Conservation (phyloP, 2,329 filamentous ascomycete genomes). For the Hymenoscyphus albidus region DNA sequence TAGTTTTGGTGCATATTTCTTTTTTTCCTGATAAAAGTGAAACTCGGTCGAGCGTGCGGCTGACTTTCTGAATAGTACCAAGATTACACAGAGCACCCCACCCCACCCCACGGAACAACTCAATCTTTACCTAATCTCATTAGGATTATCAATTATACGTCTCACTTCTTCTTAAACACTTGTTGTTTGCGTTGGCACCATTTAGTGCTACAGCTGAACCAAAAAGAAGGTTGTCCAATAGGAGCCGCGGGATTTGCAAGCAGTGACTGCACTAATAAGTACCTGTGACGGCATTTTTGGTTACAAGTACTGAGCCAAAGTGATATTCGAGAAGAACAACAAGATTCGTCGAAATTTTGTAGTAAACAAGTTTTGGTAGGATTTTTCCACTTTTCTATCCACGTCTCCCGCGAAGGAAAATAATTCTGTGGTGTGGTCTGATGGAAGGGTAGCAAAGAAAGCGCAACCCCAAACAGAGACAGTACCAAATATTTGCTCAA, state of each 20-base stretch:
- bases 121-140: background rate
- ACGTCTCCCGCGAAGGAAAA: background rate
- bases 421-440: background rate
- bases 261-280: constrained; percentile 1
- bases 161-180: background rate
- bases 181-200: background rate
- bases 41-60: background rate
- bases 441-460: background rate
- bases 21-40: background rate
- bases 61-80: background rate
- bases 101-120: background rate
- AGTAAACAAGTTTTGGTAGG: background rate
- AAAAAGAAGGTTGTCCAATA: constrained; percentile 11
- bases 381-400: background rate
- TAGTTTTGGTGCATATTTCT: background rate
- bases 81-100: background rate
- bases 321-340: background rate
- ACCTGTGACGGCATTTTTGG: constrained; percentile 1
- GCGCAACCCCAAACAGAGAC: background rate
- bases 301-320: background rate
- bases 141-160: background rate
- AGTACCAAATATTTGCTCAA: background rate
- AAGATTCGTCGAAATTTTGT: background rate
- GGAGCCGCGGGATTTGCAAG: constrained; percentile 11
- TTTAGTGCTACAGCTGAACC: background rate